A percentile compares a stretch with the other conserved stretches of the same genome.
Evolutionary conservation across 768 basidiomycete genomes (phyloP).

Genomic region (Dacryopinax primogenitus): DNA sequence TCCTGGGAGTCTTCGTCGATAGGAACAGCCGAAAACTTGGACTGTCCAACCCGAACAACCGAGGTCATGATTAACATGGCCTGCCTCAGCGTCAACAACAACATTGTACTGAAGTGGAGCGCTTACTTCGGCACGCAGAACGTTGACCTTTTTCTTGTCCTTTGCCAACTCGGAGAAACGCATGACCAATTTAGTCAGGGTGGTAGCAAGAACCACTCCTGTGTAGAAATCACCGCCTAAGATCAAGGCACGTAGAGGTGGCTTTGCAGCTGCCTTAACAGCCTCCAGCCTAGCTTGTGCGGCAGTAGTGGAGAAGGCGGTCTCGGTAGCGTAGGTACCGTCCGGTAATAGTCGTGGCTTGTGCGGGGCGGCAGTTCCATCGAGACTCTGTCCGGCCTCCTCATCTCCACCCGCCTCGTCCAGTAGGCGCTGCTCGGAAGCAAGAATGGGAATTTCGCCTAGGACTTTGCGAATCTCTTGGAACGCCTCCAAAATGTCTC

Average conservation of each 20-base stretch:
- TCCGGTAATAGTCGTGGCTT: conserved; percentile 80
- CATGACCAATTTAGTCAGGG: conserved; percentile 82
- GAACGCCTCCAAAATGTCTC: conserved; percentile 63
- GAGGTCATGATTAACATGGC: conserved; percentile 98
- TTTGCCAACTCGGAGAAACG: conserved; percentile 42
- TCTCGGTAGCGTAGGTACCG: conserved; percentile 96
- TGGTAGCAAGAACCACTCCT: conserved; percentile 74
- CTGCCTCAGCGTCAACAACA: conserved; percentile 27
- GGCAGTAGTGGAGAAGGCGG: conserved; percentile 51
- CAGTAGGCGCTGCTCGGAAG: conserved; percentile 68
- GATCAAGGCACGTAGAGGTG: conserved; percentile 79
- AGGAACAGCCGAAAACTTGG: conserved; percentile 82
- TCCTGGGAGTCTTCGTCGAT: conserved; percentile 98
- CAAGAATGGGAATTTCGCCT: conserved; percentile 95
- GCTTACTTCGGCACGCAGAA: conserved; percentile 71
- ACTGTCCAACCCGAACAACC: conserved; percentile 91
- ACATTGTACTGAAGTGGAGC: neutral
- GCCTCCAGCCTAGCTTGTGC: conserved; percentile 54
- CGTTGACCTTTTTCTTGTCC: conserved; percentile 49
- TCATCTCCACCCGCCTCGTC: conserved; percentile 58
- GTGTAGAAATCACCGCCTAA: conserved; percentile 97
- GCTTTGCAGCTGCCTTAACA: conserved; percentile 76
- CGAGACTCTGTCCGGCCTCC: conserved; percentile 17
- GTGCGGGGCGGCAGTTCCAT: conserved; percentile 34
- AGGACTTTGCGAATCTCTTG: conserved; percentile 69